phyloP scores from a whole-genome alignment of 805 yeast genomes.

The Hanseniaspora vineae region DNA sequence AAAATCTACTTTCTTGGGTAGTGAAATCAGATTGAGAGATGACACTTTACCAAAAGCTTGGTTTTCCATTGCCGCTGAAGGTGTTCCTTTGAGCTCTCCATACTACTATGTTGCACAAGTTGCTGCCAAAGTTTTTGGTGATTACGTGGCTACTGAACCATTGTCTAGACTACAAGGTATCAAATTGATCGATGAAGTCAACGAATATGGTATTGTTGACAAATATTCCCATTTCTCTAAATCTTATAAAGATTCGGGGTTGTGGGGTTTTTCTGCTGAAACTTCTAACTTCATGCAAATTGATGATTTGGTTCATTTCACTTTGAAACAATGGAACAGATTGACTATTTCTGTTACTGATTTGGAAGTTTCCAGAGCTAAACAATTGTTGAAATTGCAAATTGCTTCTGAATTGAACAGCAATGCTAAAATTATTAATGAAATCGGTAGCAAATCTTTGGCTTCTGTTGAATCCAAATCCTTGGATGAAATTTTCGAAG shows the following conservation, averaged over 20 bases:
- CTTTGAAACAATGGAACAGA: slow-evolving; percentile 82
- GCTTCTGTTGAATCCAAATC: slow-evolving; percentile 28
- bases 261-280: slow-evolving; percentile 71
- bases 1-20: slow-evolving; percentile 63
- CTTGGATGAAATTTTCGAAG: slow-evolving; percentile 42
- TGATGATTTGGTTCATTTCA: slow-evolving; percentile 71
- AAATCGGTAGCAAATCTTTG: slow-evolving; percentile 47
- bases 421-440: slow-evolving; percentile 38
- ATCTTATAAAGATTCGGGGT: slow-evolving; percentile 65
- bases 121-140: slow-evolving; percentile 52
- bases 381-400: slow-evolving; percentile 54
- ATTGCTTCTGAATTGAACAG: slow-evolving; percentile 38
- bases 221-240: slow-evolving; percentile 57
- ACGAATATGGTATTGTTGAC: slow-evolving; percentile 63
- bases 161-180: slow-evolving; percentile 48
- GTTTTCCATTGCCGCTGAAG: slow-evolving; percentile 61
- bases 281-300: slow-evolving; percentile 44
- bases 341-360: slow-evolving; percentile 62
- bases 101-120: slow-evolving; percentile 61
- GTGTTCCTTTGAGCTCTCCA: slow-evolving; percentile 52
- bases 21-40: slow-evolving; percentile 80
- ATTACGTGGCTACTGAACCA: slow-evolving; percentile 42
- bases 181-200: slow-evolving; percentile 55
- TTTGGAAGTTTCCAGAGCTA: slow-evolving; percentile 68
- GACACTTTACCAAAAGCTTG: slow-evolving; percentile 75